Base-by-base conservation (phyloP, 208 protist genomes). In the Leishmania mexicana region DNA sequence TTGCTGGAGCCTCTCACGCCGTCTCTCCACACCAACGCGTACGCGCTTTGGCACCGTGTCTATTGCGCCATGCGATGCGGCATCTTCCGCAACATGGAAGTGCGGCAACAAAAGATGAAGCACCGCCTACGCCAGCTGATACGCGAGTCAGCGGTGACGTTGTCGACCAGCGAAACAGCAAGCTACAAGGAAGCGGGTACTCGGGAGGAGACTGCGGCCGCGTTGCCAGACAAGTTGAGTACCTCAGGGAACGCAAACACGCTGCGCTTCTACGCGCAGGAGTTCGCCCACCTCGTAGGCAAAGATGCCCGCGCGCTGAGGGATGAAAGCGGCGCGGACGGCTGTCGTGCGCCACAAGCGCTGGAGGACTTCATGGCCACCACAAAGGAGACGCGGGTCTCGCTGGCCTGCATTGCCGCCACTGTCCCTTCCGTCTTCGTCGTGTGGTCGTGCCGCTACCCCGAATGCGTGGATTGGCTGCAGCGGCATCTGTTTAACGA, bases 1-100 rank as follows among this genome's bases (percentile, higher is more conserved):
- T 49, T 94, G 74, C 62, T 98, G 45, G 68, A 89, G 28, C 92
- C 95, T 57, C 87, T 98, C n/a, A 80, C 87, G 24, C 82, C 87
- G 72, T 91, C 78, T 49, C 49, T 75, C 21, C 89, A 90, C 62
- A 89, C 87, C 21, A 83, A 80, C 38, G 88, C 86, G 47, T 92
- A 89, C 73, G 74, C 87, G 47, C 79, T 78, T 38, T 98, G 95
- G 93, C 81, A 92, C 71, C 82, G 78, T 42, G 87, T 90, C 47
- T 89, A 85, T 75, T 93, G 81, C 68, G 95, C 95, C 35, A 95
- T 96, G 87, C 85, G 81, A 51, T 94, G 89, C 83, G 95, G 95
- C 31, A 81, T 96, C 42, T 78, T 96, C 45, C 77, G 81, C 54
- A 90, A 89, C 47, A 90, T 96, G 49, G 79, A 86, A 70, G 84